Base-by-base conservation (phyloP, 352 stramenopile genomes). In the Phytopythium cucurbitacearum region DNA sequence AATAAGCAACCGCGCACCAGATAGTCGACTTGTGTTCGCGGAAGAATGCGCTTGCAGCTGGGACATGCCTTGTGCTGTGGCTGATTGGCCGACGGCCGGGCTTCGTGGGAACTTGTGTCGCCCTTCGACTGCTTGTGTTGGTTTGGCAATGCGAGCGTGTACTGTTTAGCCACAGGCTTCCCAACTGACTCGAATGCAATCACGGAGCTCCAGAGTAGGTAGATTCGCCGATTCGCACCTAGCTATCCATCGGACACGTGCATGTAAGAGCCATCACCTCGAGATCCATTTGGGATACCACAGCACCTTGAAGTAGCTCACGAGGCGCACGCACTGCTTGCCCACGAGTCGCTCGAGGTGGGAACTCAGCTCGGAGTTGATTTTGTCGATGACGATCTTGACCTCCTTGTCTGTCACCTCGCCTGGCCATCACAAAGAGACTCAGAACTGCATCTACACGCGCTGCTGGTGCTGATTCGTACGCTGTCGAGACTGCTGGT, bases 301-400 rank as follows among this genome's bases (percentile, higher is more conserved):
- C 33, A n/a, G n/a, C 55, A 87, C 77, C 66, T 91, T 91, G 53
- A 91, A 89, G 48, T 89, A 87, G 34, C 57, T 68, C 7, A 86
- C 71, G 32, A 80, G 61, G 38, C 72, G 76, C 32, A 67, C 60
- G 50, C 86, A 71, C 41, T 85, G 66, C 48, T 86, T 82, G 7
- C 76, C 71, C 11, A 89, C 69, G 7, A 87, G 83, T n/a, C 72
- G 68, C 54, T 80, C 62, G 0, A 91, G 48, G 21, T 89, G 80
- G 0, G 51, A 43, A 33, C 73, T 81, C 34, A 87, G 76, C 56
- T 91, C 78, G 1, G 57, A 39, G 40, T 86, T 76, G 33, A 85
- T 80, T 41, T 64, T 65, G 56, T 87, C 74, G 43, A 91, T 83
- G 9, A 53, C 58, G 7, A 64, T 56, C 13, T 64, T 56, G 3